phyloP scores from a whole-genome alignment of 192 early-diverging fungal genomes.

The Coemansia sp. region DNA sequence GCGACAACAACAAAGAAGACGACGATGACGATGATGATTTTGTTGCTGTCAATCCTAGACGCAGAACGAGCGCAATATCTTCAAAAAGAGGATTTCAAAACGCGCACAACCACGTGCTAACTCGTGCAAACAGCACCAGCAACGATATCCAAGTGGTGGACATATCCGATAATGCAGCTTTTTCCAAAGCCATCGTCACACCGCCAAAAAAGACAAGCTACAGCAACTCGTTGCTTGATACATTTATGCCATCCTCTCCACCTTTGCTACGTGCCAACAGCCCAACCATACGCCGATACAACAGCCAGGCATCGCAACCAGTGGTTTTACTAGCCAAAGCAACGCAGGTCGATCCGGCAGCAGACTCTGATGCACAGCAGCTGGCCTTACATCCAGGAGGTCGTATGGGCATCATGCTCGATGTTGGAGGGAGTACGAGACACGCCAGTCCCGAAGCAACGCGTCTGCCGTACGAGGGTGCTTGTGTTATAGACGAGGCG shows the following conservation, averaged over 20 bases:
- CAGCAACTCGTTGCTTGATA: not conserved
- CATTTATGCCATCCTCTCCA: conserved; percentile 31
- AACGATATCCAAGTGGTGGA: not conserved
- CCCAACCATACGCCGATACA: conserved; percentile 33
- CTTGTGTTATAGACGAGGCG: too few relatives aligned
- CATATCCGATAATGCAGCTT: not conserved
- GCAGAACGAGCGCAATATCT: not conserved
- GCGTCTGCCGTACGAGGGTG: too few relatives aligned
- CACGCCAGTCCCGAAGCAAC: not conserved
- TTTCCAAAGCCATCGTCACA: not conserved
- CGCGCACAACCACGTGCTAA: not conserved
- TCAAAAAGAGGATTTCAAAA: not conserved
- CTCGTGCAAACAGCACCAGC: not conserved
- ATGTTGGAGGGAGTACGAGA: not conserved
- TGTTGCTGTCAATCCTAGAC: conserved; percentile 3
- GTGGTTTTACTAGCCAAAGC: conserved; percentile 7
- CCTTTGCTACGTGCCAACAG: conserved; percentile 29
- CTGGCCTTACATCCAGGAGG: too few relatives aligned
- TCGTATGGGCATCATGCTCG: too few relatives aligned
- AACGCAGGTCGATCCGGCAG: conserved; percentile 5
- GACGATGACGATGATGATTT: conserved; percentile 25
- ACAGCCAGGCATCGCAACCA: conserved; percentile 8
- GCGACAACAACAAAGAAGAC: not conserved
- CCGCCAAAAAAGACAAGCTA: not conserved
- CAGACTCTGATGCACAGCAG: too few relatives aligned